Evolutionary conservation across 1,139 yeast genomes (phyloP), one percentile per base, ranked within the genome.

Genomic region (Candida sanyaensis): DNA sequence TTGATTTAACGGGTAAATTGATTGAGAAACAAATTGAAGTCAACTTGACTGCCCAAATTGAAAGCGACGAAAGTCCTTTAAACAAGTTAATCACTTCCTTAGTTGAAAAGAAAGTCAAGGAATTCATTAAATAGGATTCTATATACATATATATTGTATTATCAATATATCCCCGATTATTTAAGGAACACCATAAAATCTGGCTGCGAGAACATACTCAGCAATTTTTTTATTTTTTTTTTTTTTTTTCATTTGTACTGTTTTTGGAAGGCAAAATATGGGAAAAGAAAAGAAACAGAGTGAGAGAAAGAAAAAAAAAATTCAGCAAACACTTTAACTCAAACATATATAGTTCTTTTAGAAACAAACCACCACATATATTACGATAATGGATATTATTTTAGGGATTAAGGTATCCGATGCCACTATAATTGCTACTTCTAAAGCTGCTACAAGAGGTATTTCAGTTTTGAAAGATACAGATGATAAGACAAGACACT

Each of bases 361-460:
- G 21, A 17, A 23, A 5, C 13, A 39, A 29, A 26, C 33, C 26
- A 37, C 30, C 10, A 34, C 6, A 26, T 13, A 24, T 30, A 24
- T 11, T n/a, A 5, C 17, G 8, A 42, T 27, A 48, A 91, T 93
- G 99, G 98, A 93, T 75, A 84, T 92, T 61, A 75, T 92, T 51
- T 75, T 93, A 59, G 98, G 98, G 50, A 86, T 93, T 59, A 86
- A 81, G 62, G 88, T 92, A 36, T 75, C 81, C 60, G 96, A 90
- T 61, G 78, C 85, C 51, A 96, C 93, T 38, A 76, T 93, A 54
- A 69, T 92, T 52, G 97, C 97, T 62, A 88, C 98, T 13, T 91
- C 97, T 21, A 90, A 88, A 66, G 96, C 98, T 5, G 89, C 87
- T 48, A 89, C 96, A 13, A 81, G 99, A 61, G 99, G 99, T 50